These are phyloP conservation scores for Colletotrichum filicis DNA, from an alignment of 2,329 filamentous ascomycete genomes.

Conservation along the genomic window DNA sequence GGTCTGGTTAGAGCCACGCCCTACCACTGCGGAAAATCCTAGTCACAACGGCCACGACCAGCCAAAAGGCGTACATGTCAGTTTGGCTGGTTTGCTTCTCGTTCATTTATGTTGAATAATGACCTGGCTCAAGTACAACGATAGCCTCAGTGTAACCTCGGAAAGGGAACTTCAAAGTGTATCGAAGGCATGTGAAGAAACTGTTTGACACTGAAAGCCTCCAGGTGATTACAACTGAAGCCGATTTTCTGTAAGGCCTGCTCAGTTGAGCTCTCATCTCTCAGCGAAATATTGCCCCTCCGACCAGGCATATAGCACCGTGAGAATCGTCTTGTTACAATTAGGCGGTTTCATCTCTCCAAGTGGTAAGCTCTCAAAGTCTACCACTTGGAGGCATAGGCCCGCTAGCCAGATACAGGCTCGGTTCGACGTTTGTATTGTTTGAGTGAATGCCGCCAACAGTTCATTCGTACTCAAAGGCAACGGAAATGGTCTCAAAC, in stretches of 20 bases:
- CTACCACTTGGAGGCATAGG: too few species aligned
- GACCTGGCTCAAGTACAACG: background rate
- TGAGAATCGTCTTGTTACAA: too few species aligned
- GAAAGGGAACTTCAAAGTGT: background rate
- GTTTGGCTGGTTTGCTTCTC: background rate
- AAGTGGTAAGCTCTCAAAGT: too few species aligned
- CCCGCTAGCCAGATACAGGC: too few species aligned
- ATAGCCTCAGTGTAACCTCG: background rate
- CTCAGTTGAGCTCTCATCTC: too few species aligned
- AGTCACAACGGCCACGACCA: background rate
- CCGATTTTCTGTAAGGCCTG: background rate
- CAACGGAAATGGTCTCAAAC: too few species aligned
- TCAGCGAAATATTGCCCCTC: too few species aligned
- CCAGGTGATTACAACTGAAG: too few species aligned
- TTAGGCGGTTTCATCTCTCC: too few species aligned
- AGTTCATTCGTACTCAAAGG: too few species aligned
- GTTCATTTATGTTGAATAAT: background rate
- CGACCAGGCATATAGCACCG: accelerated
- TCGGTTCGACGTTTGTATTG: too few species aligned
- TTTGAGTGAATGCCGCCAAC: too few species aligned
- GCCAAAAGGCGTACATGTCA: background rate
- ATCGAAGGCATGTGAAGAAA: background rate
- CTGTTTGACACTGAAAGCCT: background rate
- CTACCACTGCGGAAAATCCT: constrained; percentile 20
- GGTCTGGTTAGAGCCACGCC: constrained; percentile 18